Evolutionary conservation across 345 rosid genomes (phyloP).

Genomic region (Cardamine resedifolia): DNA sequence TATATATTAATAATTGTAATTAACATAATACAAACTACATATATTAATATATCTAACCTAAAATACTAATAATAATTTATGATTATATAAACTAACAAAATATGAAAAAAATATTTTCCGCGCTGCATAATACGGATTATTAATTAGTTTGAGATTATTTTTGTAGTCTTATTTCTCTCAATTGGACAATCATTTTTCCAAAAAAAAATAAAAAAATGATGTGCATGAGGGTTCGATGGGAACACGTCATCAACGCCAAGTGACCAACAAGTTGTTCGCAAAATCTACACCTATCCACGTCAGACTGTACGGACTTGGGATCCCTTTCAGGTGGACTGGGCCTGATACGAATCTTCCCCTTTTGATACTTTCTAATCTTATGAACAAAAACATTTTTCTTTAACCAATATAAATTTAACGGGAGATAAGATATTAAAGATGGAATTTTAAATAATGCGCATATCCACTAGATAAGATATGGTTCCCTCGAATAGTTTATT

Average conservation of each 20-base stretch:
- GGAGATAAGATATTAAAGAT: background rate
- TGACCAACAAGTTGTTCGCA: constrained; percentile 20
- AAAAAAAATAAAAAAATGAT: too few relatives aligned
- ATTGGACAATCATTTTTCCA: background rate
- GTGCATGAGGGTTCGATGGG: background rate
- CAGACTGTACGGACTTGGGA: constrained; percentile 31
- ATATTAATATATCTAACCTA: too few relatives aligned
- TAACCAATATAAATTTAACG: background rate
- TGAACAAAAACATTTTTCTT: background rate
- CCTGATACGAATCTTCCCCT: constrained; percentile 26
- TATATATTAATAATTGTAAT: too few relatives aligned
- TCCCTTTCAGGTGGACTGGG: constrained; percentile 31
- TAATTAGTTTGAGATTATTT: too few relatives aligned
- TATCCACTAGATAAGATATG: constrained; percentile 26
- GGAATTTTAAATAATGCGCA: constrained; percentile 3
- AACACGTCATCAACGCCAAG: constrained; percentile 14
- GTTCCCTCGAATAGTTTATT: background rate
- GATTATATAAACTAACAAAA: too few relatives aligned
- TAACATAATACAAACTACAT: too few relatives aligned
- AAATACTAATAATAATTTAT: too few relatives aligned
- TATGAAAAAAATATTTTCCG: too few relatives aligned
- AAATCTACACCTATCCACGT: constrained; percentile 13
- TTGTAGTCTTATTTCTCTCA: background rate
- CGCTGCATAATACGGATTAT: too few relatives aligned
- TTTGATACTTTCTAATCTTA: constrained; percentile 4